phyloP scores from a whole-genome alignment of 2,329 filamentous ascomycete genomes.

The Cladosporium velox region DNA sequence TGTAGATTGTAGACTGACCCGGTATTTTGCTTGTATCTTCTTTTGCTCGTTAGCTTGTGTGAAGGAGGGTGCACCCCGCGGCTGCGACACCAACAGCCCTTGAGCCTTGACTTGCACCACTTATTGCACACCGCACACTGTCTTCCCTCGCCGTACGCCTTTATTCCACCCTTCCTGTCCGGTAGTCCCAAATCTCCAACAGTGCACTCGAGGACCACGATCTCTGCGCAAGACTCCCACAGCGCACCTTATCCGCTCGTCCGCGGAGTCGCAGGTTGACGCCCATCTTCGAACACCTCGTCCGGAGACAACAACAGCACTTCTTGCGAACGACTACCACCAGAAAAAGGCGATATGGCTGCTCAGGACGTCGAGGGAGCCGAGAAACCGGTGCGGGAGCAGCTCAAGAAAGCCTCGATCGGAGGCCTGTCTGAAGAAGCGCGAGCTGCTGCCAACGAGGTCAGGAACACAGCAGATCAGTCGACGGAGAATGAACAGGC shows the following conservation, averaged over 20 bases:
- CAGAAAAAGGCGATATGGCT: constrained; percentile 27
- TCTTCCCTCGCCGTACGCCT: background rate
- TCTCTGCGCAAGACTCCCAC: background rate
- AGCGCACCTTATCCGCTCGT: background rate
- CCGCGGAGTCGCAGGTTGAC: constrained; percentile 7
- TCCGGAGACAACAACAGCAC: background rate
- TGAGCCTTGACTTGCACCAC: background rate
- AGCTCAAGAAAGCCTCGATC: constrained; percentile 64
- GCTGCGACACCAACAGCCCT: background rate
- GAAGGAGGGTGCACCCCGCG: background rate
- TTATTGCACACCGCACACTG: background rate
- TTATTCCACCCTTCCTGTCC: background rate
- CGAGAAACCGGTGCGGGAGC: constrained; percentile 61
- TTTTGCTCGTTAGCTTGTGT: background rate
- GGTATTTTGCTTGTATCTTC: background rate
- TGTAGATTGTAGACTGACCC: background rate
- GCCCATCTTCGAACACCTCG: background rate
- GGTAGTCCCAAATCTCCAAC: background rate
- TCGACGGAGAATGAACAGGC: constrained; percentile 19
- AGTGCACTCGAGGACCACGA: background rate
- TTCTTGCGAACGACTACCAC: background rate
- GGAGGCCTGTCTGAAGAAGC: constrained; percentile 34
- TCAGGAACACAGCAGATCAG: constrained; percentile 17
- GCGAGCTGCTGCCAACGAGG: constrained; percentile 18
- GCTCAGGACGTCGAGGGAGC: constrained; percentile 47